Conservation (phyloP, 164 flowering plant species). For the Pachysandra terminalis region DNA sequence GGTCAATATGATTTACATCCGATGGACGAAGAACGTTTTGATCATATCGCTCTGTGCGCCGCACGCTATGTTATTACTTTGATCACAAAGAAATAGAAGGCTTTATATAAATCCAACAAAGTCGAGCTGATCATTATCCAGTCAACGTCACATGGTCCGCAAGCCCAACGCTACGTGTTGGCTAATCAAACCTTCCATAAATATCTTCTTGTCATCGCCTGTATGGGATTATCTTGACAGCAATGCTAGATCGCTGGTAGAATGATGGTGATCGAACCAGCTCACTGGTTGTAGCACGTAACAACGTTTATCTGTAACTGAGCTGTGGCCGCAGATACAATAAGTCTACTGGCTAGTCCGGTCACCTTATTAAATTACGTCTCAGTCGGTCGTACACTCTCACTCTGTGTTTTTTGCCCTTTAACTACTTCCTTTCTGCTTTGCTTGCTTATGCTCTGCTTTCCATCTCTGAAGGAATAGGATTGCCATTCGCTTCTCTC, state of each 20-base stretch:
- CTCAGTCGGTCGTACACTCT: background rate
- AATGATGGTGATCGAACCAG: background rate
- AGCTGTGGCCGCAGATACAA: constrained; percentile 11
- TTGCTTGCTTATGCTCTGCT: too few relatives aligned
- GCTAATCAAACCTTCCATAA: background rate
- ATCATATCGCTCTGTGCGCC: too few relatives aligned
- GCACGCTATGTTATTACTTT: too few relatives aligned
- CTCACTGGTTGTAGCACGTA: background rate
- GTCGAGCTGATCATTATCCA: background rate
- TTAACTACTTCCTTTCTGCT: too few relatives aligned
- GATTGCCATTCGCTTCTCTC: too few relatives aligned
- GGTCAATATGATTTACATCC: too few relatives aligned
- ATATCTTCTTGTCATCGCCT: constrained; percentile 2
- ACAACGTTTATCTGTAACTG: background rate
- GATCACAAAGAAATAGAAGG: too few relatives aligned
- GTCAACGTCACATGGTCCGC: constrained; percentile 6
- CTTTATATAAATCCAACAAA: constrained; percentile 6
- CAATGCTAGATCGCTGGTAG: background rate
- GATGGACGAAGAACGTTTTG: too few relatives aligned
- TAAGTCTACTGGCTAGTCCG: constrained; percentile 10
- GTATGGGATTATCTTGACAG: background rate
- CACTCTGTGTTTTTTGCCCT: too few relatives aligned
- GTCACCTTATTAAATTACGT: background rate
- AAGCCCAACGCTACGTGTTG: too few relatives aligned
- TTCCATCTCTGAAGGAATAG: too few relatives aligned